Evolutionary conservation across 768 basidiomycete species (phyloP).

Genomic region (Leccinum uliginosum): DNA sequence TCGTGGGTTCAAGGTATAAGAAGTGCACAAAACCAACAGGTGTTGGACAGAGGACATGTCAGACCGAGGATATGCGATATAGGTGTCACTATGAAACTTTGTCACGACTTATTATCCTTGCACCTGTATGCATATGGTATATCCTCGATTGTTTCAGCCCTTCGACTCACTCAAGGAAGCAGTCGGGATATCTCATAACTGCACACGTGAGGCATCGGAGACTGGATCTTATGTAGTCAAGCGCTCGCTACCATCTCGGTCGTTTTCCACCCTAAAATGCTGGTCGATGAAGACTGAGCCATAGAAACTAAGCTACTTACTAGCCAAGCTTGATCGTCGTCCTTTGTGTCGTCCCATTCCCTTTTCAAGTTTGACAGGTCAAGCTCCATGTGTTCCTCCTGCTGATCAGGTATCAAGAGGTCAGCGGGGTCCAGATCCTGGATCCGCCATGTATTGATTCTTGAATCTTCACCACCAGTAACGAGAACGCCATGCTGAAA

Average conservation of each 20-base stretch:
- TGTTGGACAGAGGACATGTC: conserved; percentile 26
- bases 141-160: conserved; percentile 10
- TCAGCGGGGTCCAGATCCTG: conserved; percentile 2
- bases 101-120: conserved; percentile 17
- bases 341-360: conserved; percentile 20
- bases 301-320: conserved; percentile 12
- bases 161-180: not conserved
- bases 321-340: conserved; percentile 1
- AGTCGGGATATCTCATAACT: not conserved
- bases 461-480: conserved; percentile 50
- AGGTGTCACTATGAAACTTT: conserved; percentile 24
- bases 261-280: conserved; percentile 22
- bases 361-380: conserved; percentile 16
- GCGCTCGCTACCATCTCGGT: conserved; percentile 5
- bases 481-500: conserved; percentile 39
- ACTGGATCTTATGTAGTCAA: not conserved
- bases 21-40: conserved; percentile 32
- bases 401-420: not conserved
- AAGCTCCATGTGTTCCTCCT: conserved; percentile 12
- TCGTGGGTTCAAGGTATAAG: conserved; percentile 92
- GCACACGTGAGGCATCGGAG: not conserved
- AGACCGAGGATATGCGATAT: conserved; percentile 31
- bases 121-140: conserved; percentile 24
- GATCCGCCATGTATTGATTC: conserved; percentile 40
- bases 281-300: not conserved